These are phyloP conservation scores for Alternaria gaisen DNA, from an alignment of 2,329 filamentous ascomycete genomes.

Conservation along the genomic window DNA sequence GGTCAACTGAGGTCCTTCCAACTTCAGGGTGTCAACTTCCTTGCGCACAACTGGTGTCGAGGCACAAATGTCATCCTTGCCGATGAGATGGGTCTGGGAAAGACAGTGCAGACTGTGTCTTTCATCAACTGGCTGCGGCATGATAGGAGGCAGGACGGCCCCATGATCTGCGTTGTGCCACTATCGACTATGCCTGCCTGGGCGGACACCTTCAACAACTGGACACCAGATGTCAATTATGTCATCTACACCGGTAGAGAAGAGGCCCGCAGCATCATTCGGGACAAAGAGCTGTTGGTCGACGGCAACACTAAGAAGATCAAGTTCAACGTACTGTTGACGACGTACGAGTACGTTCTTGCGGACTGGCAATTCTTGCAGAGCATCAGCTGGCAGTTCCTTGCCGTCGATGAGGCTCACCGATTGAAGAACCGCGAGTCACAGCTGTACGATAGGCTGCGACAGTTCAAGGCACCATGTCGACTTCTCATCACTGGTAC, in stretches of 20 bases:
- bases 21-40: conserved; percentile 90
- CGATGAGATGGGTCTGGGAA: conserved; percentile 98
- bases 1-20: conserved; percentile 93
- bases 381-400: conserved; percentile 95
- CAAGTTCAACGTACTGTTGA: conserved; percentile 97
- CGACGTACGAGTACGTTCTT: conserved; percentile 96
- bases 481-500: conserved; percentile 95
- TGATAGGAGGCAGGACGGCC: conserved; percentile 86
- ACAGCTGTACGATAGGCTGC: conserved; percentile 85
- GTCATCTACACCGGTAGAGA: conserved; percentile 95
- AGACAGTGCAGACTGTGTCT: conserved; percentile 96
- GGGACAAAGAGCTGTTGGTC: conserved; percentile 86
- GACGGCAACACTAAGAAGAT: conserved; percentile 87
- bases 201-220: conserved; percentile 97
- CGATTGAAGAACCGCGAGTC: conserved; percentile 96
- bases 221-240: conserved; percentile 96
- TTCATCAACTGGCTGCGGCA: conserved; percentile 98
- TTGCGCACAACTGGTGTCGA: conserved; percentile 94
- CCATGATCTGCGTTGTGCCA: conserved; percentile 96
- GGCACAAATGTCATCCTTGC: conserved; percentile 96
- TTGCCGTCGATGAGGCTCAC: conserved; percentile 96
- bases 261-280: conserved; percentile 83
- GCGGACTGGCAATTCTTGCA: conserved; percentile 84
- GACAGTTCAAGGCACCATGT: conserved; percentile 86
- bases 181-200: conserved; percentile 97